Conservation (phyloP, 2,329 filamentous ascomycete species). For the Nemania serpens region DNA sequence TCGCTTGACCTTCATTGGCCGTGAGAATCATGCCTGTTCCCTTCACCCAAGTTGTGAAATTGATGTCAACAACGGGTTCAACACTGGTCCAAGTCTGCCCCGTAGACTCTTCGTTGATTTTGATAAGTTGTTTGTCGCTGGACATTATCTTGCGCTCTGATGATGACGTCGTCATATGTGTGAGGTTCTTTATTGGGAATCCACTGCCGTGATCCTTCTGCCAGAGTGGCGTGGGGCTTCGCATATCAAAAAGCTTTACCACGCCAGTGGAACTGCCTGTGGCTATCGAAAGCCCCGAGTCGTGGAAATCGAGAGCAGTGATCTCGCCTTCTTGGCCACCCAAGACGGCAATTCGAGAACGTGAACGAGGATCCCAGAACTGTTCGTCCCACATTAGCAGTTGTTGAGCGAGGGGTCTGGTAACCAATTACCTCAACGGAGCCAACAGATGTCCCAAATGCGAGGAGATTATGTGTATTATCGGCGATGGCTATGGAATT, state of each 20-base stretch:
- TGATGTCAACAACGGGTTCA: conserved; percentile 92
- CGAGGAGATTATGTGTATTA: conserved; percentile 83
- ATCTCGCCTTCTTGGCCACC: conserved; percentile 72
- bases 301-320: conserved; percentile 85
- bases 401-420: not conserved
- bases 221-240: conserved; percentile 81
- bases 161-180: conserved; percentile 70
- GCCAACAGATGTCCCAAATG: conserved; percentile 93
- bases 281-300: conserved; percentile 81
- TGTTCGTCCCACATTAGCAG: conserved; percentile 15
- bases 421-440: conserved; percentile 70
- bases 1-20: conserved; percentile 90
- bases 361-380: conserved; percentile 90
- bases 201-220: conserved; percentile 97
- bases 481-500: conserved; percentile 89
- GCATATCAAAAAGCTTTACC: conserved; percentile 88
- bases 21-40: conserved; percentile 91
- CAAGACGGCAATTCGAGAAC: conserved; percentile 79
- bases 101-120: conserved; percentile 85
- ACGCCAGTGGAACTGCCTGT: conserved; percentile 88
- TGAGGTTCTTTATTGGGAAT: conserved; percentile 85
- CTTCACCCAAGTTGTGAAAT: conserved; percentile 90
- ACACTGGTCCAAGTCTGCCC: conserved; percentile 94
- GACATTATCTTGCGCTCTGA: conserved; percentile 88
- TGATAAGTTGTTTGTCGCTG: conserved; percentile 93